Base-by-base conservation (phyloP, 805 yeast genomes). In the Hanseniaspora occidentalis region DNA sequence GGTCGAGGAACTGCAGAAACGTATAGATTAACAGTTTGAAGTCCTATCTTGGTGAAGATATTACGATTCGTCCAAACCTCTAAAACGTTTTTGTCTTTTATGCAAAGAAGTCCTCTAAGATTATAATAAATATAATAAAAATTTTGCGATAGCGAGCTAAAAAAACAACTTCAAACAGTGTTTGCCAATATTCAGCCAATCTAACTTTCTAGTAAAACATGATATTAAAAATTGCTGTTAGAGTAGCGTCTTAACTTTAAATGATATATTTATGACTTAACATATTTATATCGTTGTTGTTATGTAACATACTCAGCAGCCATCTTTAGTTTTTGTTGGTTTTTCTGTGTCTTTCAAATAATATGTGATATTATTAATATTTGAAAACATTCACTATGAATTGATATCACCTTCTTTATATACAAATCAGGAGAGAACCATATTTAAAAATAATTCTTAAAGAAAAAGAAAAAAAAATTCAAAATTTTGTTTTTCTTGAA, bases 241-340 rank as follows among this genome's bases (percentile, higher is more conserved):
- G n/a, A n/a, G n/a, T n/a, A n/a, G n/a, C n/a, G n/a, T n/a, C n/a
- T n/a, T 24, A 24, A 24, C 26, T 24, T 11, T 9, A 8, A 24
- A 24, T 8, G 26, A 24, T 24, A 11, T 24, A 8, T 24, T 24
- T 24, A 9, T 24, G n/a, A n/a, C n/a, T n/a, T n/a, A 24, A 9
- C 11, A 24, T 24, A 24, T 11, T 24, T 24, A 9, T 11, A 11
- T 24, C 8, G 26, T 8, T 8, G 11, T 9, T 8, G 8, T n/a
- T n/a, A n/a, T n/a, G n/a, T n/a, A 43, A 60, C 64, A 58, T 60
- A 60, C 64, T 53, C 56, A 49, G 62, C 61, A 52, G 61, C 62
- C 63, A 60, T 60, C 56, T 48, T 26, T n/a, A 26, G 31, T 26
- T 8, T 7, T 26, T 26, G 31, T 26, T 26, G 31, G 31, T 26